A percentile compares a stretch with the other conserved stretches of the same genome.
phyloP scores from a whole-genome alignment of 768 basidiomycete species.

The Psilocybe sp. region DNA sequence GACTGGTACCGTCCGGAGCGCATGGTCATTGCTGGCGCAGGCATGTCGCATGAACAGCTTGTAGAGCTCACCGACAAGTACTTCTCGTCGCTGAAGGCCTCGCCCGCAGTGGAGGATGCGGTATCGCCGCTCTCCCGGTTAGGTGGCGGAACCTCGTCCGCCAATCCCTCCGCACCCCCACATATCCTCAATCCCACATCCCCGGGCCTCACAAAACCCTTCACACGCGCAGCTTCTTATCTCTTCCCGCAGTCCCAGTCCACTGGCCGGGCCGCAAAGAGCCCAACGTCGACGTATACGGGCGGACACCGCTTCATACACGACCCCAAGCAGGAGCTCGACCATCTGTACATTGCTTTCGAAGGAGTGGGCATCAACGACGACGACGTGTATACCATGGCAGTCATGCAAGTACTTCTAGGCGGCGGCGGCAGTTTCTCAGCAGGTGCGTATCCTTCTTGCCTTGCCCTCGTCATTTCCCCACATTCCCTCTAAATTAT shows the following conservation, averaged over 20 bases:
- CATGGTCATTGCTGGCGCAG: constrained; percentile 94
- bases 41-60: constrained; percentile 86
- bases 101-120: too few species aligned
- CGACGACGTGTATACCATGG: constrained; percentile 88
- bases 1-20: constrained; percentile 92
- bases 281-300: constrained; percentile 63
- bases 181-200: constrained; percentile 59
- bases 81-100: constrained; percentile 67
- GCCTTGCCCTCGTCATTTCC: neutral
- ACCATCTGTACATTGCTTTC: constrained; percentile 90
- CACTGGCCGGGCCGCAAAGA: constrained; percentile 25
- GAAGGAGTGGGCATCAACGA: constrained; percentile 91
- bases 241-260: constrained; percentile 48
- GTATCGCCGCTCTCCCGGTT: too few species aligned
- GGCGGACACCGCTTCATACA: constrained; percentile 78
- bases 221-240: constrained; percentile 78
- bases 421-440: constrained; percentile 97
- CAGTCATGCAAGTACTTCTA: constrained; percentile 91
- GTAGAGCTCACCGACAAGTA: constrained; percentile 83
- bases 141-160: constrained; percentile 16
- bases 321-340: constrained; percentile 67
- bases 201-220: constrained; percentile 53
- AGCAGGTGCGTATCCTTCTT: constrained; percentile 50
- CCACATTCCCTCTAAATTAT: neutral
- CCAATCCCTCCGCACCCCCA: constrained; percentile 38